Evolutionary conservation across 2,329 filamentous ascomycete genomes (phyloP).

Genomic region (Penicillium verrucosum): DNA sequence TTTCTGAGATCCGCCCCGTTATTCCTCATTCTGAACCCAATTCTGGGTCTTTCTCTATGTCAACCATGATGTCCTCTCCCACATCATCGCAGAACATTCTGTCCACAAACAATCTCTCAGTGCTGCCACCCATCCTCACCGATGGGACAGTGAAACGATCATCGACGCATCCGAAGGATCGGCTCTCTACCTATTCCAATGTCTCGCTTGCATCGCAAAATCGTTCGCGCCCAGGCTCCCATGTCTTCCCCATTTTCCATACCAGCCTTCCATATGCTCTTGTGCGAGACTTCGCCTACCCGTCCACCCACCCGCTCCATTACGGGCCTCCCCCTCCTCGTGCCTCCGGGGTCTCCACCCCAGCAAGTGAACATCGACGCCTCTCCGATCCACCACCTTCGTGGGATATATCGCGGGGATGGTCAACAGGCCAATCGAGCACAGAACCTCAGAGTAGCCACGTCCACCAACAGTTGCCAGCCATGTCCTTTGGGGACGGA

Average conservation of each 20-base stretch:
- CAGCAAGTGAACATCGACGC: slow-evolving; percentile 72
- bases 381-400: slow-evolving; percentile 73
- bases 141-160: slow-evolving; percentile 58
- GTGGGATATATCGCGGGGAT: slow-evolving; percentile 67
- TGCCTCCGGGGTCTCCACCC: slow-evolving; percentile 75
- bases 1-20: slow-evolving; percentile 21
- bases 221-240: slow-evolving; percentile 75
- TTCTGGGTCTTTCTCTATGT: slow-evolving; percentile 14
- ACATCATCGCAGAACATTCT: slow-evolving; percentile 29
- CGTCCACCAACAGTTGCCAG: slow-evolving; percentile 67
- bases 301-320: slow-evolving; percentile 76
- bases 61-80: slow-evolving; percentile 38
- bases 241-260: slow-evolving; percentile 76
- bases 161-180: slow-evolving; percentile 75
- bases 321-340: slow-evolving; percentile 82
- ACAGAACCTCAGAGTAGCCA: slow-evolving; percentile 50
- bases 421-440: slow-evolving; percentile 51
- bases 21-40: slow-evolving; percentile 17
- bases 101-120: slow-evolving; percentile 28
- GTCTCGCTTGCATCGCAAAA: slow-evolving; percentile 56
- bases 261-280: slow-evolving; percentile 84
- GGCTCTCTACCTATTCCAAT: slow-evolving; percentile 79
- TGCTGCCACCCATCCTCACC: slow-evolving; percentile 50
- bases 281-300: slow-evolving; percentile 95
- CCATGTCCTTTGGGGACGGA: slow-evolving; percentile 80